Base-by-base conservation (phyloP, 306 rosid species). In the Sechiopsis laciniata region DNA sequence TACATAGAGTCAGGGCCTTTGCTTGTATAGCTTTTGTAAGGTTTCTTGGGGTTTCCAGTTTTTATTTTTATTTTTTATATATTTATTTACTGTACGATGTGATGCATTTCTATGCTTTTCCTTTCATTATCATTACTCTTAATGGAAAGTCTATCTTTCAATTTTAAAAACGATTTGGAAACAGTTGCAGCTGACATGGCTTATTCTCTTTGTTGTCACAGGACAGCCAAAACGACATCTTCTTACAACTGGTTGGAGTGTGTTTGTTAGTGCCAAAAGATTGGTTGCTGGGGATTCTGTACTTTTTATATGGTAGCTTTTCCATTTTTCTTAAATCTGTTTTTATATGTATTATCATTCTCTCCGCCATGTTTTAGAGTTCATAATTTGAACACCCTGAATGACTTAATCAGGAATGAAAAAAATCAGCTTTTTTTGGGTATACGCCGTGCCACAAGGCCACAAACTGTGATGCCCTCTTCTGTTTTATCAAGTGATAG, bases 151-250 rank as follows among this genome's bases (percentile, higher is more conserved):
- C 7, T 13, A 19, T 21, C 22, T 67, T 68, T 48, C 56, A 22
- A 46, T 14, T 17, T 6, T 48, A 13, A 21, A 12, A 48, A 2
- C 56, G 7, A 6, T 48, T 68, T 50, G 55, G 37, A 12, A 68
- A 48, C 17, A 19, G 54, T 10, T 16, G 37, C 26, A 57, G 32
- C 48, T 85, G 58, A 82, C 82, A 19, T 67, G 35, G 53, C 53
- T 42, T 73, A 8, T 62, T 78, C 50, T 73, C 75, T 82, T 74
- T 75, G 73, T 71, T 80, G 69, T 52, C 74, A 68, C 97, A 91
- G 97, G 97, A 74, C 97, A 91, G 81, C 97, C 97, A 6, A 91
- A 91, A 78, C 87, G 97, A 3, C 97, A 91, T 85, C 97, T 91
- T 79, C 97, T 90, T 82, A 90, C 96, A 6, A 90, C 96, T 14